phyloP scores from a whole-genome alignment of 2,329 filamentous ascomycete genomes.

The Arachnomyces sp. region DNA sequence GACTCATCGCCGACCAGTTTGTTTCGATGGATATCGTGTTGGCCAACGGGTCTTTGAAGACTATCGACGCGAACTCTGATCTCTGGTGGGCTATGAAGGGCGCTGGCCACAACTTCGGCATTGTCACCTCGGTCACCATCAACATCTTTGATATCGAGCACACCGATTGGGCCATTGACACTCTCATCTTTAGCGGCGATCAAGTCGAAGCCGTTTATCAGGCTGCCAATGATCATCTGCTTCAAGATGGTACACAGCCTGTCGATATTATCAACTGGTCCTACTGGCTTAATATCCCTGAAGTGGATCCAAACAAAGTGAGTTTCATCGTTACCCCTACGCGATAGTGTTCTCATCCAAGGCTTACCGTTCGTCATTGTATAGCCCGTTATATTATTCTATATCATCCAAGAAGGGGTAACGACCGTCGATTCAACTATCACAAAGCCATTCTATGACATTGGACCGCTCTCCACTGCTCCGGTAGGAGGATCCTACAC shows the following conservation, averaged over 20 bases:
- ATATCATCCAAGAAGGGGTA: slow-evolving; percentile 28
- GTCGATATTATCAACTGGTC: slow-evolving; percentile 44
- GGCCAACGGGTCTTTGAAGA: slow-evolving; percentile 38
- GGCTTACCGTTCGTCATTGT: background rate
- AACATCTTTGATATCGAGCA: slow-evolving; percentile 40
- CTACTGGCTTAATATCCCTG: slow-evolving; percentile 19
- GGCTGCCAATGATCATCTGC: slow-evolving; percentile 38
- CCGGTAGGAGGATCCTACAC: slow-evolving; percentile 35
- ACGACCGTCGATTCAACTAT: slow-evolving; percentile 33
- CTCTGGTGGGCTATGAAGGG: slow-evolving; percentile 51
- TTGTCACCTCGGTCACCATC: slow-evolving; percentile 42
- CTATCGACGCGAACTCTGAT: slow-evolving; percentile 37
- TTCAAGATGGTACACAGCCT: slow-evolving; percentile 37
- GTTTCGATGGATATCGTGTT: slow-evolving; percentile 45
- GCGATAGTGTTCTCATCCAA: background rate
- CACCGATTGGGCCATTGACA: slow-evolving; percentile 32
- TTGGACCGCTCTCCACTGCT: slow-evolving; percentile 31
- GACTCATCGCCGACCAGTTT: slow-evolving; percentile 47
- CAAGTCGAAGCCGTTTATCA: slow-evolving; percentile 43
- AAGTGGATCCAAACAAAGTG: slow-evolving; percentile 19
- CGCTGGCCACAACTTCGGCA: slow-evolving; percentile 52
- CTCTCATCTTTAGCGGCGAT: slow-evolving; percentile 40
- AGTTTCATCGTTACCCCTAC: background rate
- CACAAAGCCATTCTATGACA: slow-evolving; percentile 36
- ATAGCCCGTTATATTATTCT: slow-evolving; percentile 24